These are phyloP conservation scores for Mycena maculata DNA, from an alignment of 768 basidiomycete genomes.

Conservation along the genomic window DNA sequence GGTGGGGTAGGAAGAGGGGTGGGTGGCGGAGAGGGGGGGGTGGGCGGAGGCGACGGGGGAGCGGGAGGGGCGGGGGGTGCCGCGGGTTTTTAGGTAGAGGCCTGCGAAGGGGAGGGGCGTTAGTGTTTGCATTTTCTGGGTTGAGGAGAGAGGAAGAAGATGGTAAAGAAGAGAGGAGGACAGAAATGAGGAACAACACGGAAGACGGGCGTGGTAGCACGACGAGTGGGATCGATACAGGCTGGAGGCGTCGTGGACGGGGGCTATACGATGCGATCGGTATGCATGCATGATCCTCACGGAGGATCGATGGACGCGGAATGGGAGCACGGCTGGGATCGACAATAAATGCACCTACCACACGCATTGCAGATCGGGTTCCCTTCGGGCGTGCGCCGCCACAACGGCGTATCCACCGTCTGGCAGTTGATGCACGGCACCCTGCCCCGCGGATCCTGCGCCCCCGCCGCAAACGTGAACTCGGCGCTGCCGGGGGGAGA, in stretches of 20 bases:
- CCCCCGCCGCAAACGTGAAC: background rate
- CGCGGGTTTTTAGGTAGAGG: conserved; percentile 87
- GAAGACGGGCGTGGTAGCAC: too few relatives aligned
- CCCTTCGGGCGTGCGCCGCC: conserved; percentile 85
- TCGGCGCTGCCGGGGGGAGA: background rate
- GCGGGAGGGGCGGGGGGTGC: conserved; percentile 77
- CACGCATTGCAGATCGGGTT: conserved; percentile 91
- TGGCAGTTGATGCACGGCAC: conserved; percentile 80
- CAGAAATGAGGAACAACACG: conserved; percentile 12
- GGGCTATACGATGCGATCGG: conserved; percentile 12
- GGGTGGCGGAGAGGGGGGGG: conserved; percentile 41
- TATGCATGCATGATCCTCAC: too few relatives aligned
- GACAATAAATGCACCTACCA: conserved; percentile 67
- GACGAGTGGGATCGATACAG: too few relatives aligned
- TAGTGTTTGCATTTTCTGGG: conserved; percentile 36
- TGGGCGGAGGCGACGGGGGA: conserved; percentile 43
- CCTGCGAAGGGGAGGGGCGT: conserved; percentile 62
- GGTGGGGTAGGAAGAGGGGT: conserved; percentile 32
- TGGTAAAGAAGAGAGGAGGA: conserved; percentile 42
- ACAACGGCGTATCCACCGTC: conserved; percentile 82
- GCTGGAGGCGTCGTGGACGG: background rate
- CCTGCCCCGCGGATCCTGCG: conserved; percentile 38
- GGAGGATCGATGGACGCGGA: too few relatives aligned
- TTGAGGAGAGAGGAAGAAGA: conserved; percentile 22
- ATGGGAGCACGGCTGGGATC: too few relatives aligned